phyloP scores from a whole-genome alignment of 1,284 basidiomycete species.

The Microbotryum saponariae region DNA sequence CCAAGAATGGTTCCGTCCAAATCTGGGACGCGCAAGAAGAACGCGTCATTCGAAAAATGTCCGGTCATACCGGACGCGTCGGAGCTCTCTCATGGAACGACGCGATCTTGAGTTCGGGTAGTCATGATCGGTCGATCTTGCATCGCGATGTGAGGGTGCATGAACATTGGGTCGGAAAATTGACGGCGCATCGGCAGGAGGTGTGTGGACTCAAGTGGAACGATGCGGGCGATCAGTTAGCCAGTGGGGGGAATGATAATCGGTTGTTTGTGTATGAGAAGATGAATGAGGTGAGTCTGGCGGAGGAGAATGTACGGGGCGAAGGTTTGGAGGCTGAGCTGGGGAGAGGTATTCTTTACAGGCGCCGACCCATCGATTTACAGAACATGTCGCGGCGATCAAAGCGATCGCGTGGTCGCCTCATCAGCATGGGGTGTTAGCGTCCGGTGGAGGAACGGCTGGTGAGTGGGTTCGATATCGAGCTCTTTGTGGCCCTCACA shows the following conservation, averaged over 20 bases:
- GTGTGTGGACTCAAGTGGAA: conserved; percentile 96
- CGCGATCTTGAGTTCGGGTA: conserved; percentile 80
- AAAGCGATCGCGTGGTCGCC: conserved; percentile 98
- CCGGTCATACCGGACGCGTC: conserved; percentile 79
- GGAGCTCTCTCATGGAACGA: conserved; percentile 92
- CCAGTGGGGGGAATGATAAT: conserved; percentile 96
- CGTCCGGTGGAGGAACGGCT: conserved; percentile 95
- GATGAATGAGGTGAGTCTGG: conserved; percentile 26
- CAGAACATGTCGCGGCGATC: conserved; percentile 92
- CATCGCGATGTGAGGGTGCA: conserved; percentile 80
- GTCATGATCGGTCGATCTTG: conserved; percentile 79
- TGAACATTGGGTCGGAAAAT: conserved; percentile 64
- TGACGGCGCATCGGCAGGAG: conserved; percentile 83
- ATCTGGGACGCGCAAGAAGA: conserved; percentile 77
- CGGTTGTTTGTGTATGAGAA: conserved; percentile 94
- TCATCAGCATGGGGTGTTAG: conserved; percentile 81
- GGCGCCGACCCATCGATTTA: conserved; percentile 79
- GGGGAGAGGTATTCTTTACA: conserved; percentile 2
- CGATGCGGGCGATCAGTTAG: conserved; percentile 58
- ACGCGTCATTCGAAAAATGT: conserved; percentile 71
- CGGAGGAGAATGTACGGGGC: too few species aligned
- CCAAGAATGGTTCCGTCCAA: conserved; percentile 74
- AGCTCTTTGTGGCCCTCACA: too few species aligned
- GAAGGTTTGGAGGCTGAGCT: neutral
- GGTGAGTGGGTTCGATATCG: conserved; percentile 42